These are phyloP conservation scores for Dothistroma septosporum DNA, from an alignment of 2,329 filamentous ascomycete genomes.

Conservation along the genomic window DNA sequence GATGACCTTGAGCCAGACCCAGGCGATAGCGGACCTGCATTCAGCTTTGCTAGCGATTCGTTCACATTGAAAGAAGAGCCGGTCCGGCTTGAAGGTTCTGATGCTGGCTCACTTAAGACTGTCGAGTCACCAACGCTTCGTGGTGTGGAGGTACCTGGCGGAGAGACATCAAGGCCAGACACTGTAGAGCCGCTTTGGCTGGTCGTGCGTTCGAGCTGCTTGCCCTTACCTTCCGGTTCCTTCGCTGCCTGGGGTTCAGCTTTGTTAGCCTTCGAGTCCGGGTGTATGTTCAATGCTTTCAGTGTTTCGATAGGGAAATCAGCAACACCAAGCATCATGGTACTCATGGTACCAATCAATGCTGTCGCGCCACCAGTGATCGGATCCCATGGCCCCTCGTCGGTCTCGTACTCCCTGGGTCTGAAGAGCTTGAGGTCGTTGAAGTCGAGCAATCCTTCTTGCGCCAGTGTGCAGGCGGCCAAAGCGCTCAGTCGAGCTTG, in stretches of 20 bases:
- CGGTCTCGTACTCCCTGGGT: constrained; percentile 66
- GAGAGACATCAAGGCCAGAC: constrained; percentile 13
- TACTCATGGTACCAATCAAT: constrained; percentile 75
- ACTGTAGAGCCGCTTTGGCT: constrained; percentile 9
- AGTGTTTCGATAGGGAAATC: constrained; percentile 61
- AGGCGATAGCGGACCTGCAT: constrained; percentile 22
- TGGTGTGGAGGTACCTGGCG: constrained; percentile 14
- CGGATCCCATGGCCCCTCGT: constrained; percentile 74
- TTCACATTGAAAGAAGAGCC: constrained; percentile 32
- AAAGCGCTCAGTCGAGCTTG: constrained; percentile 66
- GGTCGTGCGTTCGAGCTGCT: neutral
- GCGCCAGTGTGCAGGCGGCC: constrained; percentile 65
- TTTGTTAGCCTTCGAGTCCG: constrained; percentile 28
- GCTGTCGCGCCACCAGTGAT: constrained; percentile 73
- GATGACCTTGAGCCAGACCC: constrained; percentile 9
- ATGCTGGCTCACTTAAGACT: constrained; percentile 7
- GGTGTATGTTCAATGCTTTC: constrained; percentile 45
- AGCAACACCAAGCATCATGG: constrained; percentile 75
- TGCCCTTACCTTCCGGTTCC: constrained; percentile 5
- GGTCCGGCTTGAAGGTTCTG: constrained; percentile 20
- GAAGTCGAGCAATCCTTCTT: constrained; percentile 61
- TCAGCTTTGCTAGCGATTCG: constrained; percentile 28
- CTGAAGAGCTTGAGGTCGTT: constrained; percentile 67
- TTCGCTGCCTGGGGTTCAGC: constrained; percentile 20
- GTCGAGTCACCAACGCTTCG: constrained; percentile 13